Percentiles rank a stretch among this genome's conserved stretches.
These are phyloP conservation scores for Talaromyces sp. DNA, from an alignment of 2,329 filamentous ascomycete genomes.

Conservation along the genomic window DNA sequence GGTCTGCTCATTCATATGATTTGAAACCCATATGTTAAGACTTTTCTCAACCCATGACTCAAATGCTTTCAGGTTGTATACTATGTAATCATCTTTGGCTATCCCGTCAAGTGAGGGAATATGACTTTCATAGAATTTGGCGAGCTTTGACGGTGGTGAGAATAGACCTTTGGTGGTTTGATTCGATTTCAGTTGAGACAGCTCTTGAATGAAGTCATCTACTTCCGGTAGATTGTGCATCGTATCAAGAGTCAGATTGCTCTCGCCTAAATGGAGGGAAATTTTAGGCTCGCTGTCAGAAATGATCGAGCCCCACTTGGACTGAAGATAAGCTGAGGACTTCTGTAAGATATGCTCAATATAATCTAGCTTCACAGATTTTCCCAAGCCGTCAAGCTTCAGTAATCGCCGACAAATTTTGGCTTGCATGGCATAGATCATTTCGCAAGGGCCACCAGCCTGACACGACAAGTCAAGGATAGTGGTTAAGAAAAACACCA, in stretches of 20 bases:
- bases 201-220: background rate
- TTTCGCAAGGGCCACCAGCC: background rate
- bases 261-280: background rate
- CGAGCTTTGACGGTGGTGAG: background rate
- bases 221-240: background rate
- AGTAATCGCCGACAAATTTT: conserved; percentile 42
- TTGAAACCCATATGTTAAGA: background rate
- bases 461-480: conserved; percentile 24
- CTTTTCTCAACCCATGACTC: background rate
- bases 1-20: background rate
- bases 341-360: background rate
- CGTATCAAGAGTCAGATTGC: background rate
- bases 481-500: conserved; percentile 42
- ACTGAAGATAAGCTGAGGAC: background rate
- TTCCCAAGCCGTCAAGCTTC: conserved; percentile 32
- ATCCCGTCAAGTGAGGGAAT: background rate
- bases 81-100: background rate
- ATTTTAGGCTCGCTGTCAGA: background rate
- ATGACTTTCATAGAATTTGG: background rate
- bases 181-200: background rate
- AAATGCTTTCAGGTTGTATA: background rate
- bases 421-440: conserved; percentile 36
- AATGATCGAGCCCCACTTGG: background rate
- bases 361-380: background rate
- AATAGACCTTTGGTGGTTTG: background rate